Percentiles rank a stretch among this genome's conserved stretches.
These are phyloP conservation scores for Globisporangium sylvaticum DNA, from an alignment of 352 stramenopile genomes.

Conservation along the genomic window DNA sequence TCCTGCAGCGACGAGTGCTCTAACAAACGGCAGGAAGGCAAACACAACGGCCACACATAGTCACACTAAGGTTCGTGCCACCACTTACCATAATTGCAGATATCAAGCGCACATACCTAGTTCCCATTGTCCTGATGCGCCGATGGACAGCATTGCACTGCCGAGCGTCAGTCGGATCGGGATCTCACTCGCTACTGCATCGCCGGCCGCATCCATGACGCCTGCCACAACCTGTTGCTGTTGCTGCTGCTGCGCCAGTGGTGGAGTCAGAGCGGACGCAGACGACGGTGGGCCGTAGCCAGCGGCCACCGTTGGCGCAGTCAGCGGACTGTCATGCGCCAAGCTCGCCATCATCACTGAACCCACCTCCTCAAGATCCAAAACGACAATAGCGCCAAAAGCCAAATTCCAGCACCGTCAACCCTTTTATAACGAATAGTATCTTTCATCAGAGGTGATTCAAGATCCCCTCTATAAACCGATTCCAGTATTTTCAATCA, in stretches of 20 bases:
- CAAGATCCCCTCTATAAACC: background rate
- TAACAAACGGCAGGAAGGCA: constrained; percentile 11
- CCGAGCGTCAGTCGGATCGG: constrained; percentile 61
- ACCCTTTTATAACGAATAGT: background rate
- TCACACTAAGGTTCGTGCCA: background rate
- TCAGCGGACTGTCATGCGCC: background rate
- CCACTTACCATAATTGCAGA: background rate
- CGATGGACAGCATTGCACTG: constrained; percentile 41
- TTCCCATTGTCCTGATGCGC: constrained; percentile 48
- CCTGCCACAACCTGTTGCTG: background rate
- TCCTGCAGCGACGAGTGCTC: constrained; percentile 57
- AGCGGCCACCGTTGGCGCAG: background rate
- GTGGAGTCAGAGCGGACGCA: background rate
- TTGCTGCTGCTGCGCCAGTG: constrained; percentile 1
- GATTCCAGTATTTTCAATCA: background rate
- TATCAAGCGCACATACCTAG: constrained; percentile 40
- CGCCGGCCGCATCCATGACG: constrained; percentile 12
- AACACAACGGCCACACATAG: background rate
- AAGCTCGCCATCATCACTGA: background rate
- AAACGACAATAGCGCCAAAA: background rate
- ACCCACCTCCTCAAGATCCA: constrained; percentile 6
- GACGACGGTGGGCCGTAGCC: background rate
- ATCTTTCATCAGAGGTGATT: background rate
- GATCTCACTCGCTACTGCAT: constrained; percentile 33
- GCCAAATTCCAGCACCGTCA: background rate